Evolutionary conservation across 345 rosid species (phyloP).

Genomic region (Arabidopsis arenosa): DNA sequence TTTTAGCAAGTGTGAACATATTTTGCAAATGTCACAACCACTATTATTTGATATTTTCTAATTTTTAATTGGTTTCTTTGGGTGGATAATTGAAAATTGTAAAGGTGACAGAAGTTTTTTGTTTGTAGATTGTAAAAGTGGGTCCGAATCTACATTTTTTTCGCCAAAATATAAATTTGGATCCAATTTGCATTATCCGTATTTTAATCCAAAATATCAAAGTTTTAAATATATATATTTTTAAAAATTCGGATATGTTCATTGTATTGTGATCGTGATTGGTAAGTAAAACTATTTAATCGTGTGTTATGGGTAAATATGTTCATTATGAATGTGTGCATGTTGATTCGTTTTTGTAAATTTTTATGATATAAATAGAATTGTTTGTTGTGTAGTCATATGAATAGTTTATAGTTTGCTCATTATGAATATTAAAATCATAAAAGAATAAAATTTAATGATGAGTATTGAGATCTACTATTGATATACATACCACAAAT

Average conservation of each 20-base stretch:
- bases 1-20: constrained; percentile 33
- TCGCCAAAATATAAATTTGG: not conserved
- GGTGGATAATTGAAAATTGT: constrained; percentile 29
- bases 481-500: not conserved
- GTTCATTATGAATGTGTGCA: too few relatives aligned
- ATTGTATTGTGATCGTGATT: too few relatives aligned
- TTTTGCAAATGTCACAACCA: constrained; percentile 21
- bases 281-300: too few relatives aligned
- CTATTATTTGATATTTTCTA: constrained; percentile 6
- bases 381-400: too few relatives aligned
- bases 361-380: too few relatives aligned
- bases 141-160: not conserved
- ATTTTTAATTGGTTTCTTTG: not conserved
- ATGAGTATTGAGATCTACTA: too few relatives aligned
- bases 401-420: too few relatives aligned
- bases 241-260: not conserved
- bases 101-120: not conserved
- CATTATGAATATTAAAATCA: too few relatives aligned
- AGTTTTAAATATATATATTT: too few relatives aligned
- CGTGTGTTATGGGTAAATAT: too few relatives aligned
- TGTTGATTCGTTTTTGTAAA: too few relatives aligned
- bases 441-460: too few relatives aligned
- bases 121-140: not conserved
- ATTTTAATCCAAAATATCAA: not conserved
- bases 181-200: not conserved